Conservation (phyloP, 139 green algal species). For the Asterochloris erici region DNA sequence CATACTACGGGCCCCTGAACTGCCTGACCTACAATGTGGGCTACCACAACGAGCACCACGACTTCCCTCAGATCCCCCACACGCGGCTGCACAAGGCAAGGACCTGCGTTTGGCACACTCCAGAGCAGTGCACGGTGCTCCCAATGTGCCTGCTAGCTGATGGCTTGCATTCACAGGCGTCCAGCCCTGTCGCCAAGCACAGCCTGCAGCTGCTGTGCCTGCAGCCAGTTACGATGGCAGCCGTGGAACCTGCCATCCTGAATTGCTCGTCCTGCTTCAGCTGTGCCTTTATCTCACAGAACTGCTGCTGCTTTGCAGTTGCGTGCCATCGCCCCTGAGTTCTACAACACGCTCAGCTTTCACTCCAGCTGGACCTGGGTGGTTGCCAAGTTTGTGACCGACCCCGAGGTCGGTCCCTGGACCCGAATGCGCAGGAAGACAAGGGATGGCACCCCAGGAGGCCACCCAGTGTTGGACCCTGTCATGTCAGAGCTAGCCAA, state of each 20-base stretch:
- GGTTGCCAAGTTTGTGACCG: conserved; percentile 59
- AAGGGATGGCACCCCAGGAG: conserved; percentile 10
- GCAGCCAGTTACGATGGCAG: neutral
- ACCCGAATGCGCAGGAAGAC: conserved; percentile 22
- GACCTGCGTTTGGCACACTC: too few species aligned
- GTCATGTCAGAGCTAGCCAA: too few species aligned
- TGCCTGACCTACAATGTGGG: conserved; percentile 71
- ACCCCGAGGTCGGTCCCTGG: conserved; percentile 50
- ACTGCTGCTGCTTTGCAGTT: conserved; percentile 19
- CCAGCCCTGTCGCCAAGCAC: neutral
- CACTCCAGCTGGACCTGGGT: conserved; percentile 66
- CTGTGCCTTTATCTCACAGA: neutral
- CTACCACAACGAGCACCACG: conserved; percentile 82
- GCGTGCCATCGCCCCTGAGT: conserved; percentile 65
- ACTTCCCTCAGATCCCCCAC: conserved; percentile 75
- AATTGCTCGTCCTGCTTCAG: neutral
- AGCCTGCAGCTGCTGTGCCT: neutral
- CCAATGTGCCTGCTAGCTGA: neutral
- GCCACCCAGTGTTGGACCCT: neutral
- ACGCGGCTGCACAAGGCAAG: conserved; percentile 50
- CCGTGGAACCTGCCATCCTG: neutral
- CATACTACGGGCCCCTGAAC: conserved; percentile 76
- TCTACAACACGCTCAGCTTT: conserved; percentile 53
- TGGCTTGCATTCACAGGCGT: neutral
- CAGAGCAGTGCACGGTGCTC: neutral